A percentile compares a stretch with the other conserved stretches of the same genome.
Evolutionary conservation across 768 basidiomycete species (phyloP).

Genomic region (Trametes villosa): DNA sequence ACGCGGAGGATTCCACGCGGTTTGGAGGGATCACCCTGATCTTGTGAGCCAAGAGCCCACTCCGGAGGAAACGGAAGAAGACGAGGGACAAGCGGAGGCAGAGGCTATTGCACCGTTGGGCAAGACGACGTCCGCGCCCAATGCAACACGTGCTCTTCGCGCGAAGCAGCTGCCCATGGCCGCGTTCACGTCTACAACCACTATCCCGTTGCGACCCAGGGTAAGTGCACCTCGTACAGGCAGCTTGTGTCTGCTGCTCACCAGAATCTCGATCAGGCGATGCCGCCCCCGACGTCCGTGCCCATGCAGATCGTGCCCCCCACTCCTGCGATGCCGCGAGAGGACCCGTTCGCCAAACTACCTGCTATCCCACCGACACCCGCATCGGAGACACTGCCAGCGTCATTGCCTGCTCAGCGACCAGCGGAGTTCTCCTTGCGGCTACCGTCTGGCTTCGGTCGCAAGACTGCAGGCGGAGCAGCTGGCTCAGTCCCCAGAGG

Average conservation of each 20-base stretch:
- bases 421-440: conserved; percentile 10
- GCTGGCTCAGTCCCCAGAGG: conserved; percentile 3
- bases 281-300: conserved; percentile 7
- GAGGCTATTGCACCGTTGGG: conserved; percentile 4
- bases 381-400: neutral
- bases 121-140: conserved; percentile 26
- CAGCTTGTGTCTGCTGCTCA: conserved; percentile 10
- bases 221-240: conserved; percentile 2
- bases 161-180: conserved; percentile 63
- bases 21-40: conserved; percentile 57
- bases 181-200: conserved; percentile 61
- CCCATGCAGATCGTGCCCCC: conserved; percentile 16
- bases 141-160: conserved; percentile 43
- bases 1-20: conserved; percentile 79
- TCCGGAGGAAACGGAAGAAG: conserved; percentile 53
- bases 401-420: neutral
- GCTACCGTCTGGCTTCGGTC: conserved; percentile 8
- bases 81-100: conserved; percentile 38
- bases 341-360: conserved; percentile 12
- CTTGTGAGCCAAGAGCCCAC: conserved; percentile 57
- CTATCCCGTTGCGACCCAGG: conserved; percentile 30
- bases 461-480: neutral
- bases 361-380: neutral
- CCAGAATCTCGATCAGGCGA: neutral
- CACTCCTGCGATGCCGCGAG: conserved; percentile 16